Base-by-base conservation (phyloP, 805 yeast species). In the Candida germanica region DNA sequence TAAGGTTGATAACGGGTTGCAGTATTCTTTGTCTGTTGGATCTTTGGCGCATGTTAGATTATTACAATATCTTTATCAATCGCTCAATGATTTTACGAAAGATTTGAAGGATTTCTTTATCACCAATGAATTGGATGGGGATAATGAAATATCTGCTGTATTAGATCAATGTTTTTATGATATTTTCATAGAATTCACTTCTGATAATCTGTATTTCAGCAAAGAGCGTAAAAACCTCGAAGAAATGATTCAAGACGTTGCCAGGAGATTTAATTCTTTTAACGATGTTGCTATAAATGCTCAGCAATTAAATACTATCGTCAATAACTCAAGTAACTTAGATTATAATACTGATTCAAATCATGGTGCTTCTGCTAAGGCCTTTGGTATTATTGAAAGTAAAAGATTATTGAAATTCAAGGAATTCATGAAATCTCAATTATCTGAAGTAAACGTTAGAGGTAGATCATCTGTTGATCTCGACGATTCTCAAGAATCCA, bases 121-220 rank as follows among this genome's bases (percentile, higher is more conserved):
- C 6, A 59, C 69, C 16, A 67, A 70, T 36, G 73, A 69, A 3
- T 54, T 74, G 10, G 77, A 73, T 42, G 64, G 62, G 7, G 67
- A 69, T 27, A 77, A 59, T 31, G 75, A 68, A 38, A 51, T 76
- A 27, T 56, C 62, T 3, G 29, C 50, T 1, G 72, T 81, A 3
- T 61, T 91, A 24, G 95, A 89, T 46, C 87, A 81, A 48, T 73
- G 79, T 40, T 78, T 70, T 51, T 71, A 75, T n/a, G 94, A 84
- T 46, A 59, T 87, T 12, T 91, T 91, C 56, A 69, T 77, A 13
- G 80, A 82, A 31, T 84, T 79, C 51, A 61, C 84, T 18, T 72
- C 73, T 19, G 86, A 83, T 39, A 75, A 77, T 40, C 68, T 73
- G 31, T 89, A 87, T 58, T 80, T 89, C 50, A 79, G 69, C 26